Evolutionary conservation across 2,329 filamentous ascomycete genomes (phyloP).

Genomic region (Nakataea oryzae): DNA sequence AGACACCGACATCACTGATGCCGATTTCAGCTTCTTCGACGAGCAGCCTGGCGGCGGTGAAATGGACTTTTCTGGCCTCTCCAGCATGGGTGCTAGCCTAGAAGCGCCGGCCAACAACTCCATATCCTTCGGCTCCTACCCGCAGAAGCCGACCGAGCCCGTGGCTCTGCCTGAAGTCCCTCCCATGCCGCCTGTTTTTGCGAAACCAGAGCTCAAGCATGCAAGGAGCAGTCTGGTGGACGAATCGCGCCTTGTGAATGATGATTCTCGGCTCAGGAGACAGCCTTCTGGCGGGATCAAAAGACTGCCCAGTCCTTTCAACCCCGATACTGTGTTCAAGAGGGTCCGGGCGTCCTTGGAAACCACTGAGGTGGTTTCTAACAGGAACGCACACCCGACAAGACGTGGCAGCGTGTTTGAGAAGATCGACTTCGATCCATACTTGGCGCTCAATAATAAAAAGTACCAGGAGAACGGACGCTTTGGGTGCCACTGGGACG

Average conservation of each 20-base stretch:
- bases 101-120: neutral
- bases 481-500: conserved; percentile 33
- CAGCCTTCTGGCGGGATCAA: conserved; percentile 24
- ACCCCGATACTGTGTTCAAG: conserved; percentile 48
- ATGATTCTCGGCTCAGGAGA: neutral
- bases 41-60: conserved; percentile 35
- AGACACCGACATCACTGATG: conserved; percentile 68
- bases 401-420: conserved; percentile 40
- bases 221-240: conserved; percentile 42
- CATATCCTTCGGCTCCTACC: neutral
- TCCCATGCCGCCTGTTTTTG: conserved; percentile 29
- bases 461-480: conserved; percentile 48
- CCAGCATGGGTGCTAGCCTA: neutral
- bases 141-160: conserved; percentile 2
- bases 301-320: conserved; percentile 45
- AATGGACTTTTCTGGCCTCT: neutral
- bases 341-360: conserved; percentile 39
- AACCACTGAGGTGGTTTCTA: conserved; percentile 11
- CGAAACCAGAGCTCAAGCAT: conserved; percentile 50
- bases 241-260: conserved; percentile 15
- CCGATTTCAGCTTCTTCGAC: conserved; percentile 78
- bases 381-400: conserved; percentile 10
- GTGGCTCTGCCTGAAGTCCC: neutral
- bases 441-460: conserved; percentile 41
- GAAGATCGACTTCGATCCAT: conserved; percentile 42